A percentile compares a stretch with the other conserved stretches of the same genome.
Evolutionary conservation across 2,329 filamentous ascomycete species (phyloP).

Genomic region (Diplodia corticola): DNA sequence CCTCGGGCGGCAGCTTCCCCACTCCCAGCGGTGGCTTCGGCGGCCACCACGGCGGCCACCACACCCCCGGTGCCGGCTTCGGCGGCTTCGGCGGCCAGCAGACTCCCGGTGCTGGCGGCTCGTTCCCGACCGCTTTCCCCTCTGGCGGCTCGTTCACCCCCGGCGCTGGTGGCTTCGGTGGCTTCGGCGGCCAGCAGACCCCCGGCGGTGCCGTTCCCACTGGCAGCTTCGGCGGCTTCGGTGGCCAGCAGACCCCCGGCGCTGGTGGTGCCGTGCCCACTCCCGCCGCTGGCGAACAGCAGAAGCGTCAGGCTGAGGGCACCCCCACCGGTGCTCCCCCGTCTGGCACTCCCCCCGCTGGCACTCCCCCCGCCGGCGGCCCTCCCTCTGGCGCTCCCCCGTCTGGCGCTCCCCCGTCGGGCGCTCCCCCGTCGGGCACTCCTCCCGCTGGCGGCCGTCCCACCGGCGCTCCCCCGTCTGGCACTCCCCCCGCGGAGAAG

Average conservation of each 20-base stretch:
- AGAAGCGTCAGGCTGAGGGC: too few species aligned
- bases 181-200: slow-evolving; percentile 5
- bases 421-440: too few species aligned
- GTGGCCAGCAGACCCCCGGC: background rate
- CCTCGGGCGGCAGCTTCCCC: background rate
- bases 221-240: background rate
- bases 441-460: background rate
- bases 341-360: too few species aligned
- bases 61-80: background rate
- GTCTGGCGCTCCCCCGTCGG: too few species aligned
- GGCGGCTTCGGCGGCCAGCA: background rate
- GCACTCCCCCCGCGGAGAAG: too few species aligned
- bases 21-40: background rate
- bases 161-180: background rate
- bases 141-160: background rate
- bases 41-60: background rate
- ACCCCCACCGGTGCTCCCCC: background rate
- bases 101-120: background rate
- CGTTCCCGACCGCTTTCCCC: background rate
- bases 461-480: too few species aligned
- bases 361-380: background rate
- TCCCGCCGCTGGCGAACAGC: background rate
- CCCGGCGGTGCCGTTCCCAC: slow-evolving; percentile 2
- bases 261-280: slow-evolving; percentile 2
- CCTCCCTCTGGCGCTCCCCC: too few species aligned